Evolutionary conservation across 176 grass and related monocot genomes (phyloP).

Genomic region (Oryza meridionalis): DNA sequence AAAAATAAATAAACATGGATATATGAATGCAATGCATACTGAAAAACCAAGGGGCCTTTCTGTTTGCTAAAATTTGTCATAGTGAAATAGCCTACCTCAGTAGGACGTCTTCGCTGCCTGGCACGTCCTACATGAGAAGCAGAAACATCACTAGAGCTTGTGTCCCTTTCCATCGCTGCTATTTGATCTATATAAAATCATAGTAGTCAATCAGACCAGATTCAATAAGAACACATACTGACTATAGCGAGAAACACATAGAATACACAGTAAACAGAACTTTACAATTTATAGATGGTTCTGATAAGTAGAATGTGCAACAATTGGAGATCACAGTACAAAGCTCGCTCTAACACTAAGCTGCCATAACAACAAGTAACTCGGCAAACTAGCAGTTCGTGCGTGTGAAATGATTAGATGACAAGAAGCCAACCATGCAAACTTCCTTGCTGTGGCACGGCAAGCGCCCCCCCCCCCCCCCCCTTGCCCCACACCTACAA

Average conservation of each 20-base stretch:
- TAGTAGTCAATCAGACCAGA: neutral
- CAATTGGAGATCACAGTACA: neutral
- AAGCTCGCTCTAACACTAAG: neutral
- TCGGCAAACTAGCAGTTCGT: neutral
- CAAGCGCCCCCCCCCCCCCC: slow-evolving; percentile 16
- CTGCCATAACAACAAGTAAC: neutral
- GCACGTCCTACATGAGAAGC: slow-evolving; percentile 50
- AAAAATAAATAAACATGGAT: too few species aligned
- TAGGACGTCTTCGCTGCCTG: slow-evolving; percentile 52
- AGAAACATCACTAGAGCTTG: slow-evolving; percentile 44
- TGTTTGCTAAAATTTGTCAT: neutral
- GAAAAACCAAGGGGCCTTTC: neutral
- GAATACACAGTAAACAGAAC: neutral
- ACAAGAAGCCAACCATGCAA: slow-evolving; percentile 22
- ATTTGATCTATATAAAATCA: slow-evolving; percentile 43
- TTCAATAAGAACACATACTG: neutral
- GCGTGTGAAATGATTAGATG: slow-evolving; percentile 22
- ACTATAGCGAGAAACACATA: neutral
- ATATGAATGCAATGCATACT: neutral
- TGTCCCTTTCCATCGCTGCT: slow-evolving; percentile 61
- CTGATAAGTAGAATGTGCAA: neutral
- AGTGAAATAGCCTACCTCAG: slow-evolving; percentile 51
- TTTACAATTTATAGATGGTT: neutral
- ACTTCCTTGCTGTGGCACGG: slow-evolving; percentile 32
- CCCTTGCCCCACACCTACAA: slow-evolving; percentile 14